Conservation (phyloP, 805 yeast genomes). For the Brettanomyces sp. region DNA sequence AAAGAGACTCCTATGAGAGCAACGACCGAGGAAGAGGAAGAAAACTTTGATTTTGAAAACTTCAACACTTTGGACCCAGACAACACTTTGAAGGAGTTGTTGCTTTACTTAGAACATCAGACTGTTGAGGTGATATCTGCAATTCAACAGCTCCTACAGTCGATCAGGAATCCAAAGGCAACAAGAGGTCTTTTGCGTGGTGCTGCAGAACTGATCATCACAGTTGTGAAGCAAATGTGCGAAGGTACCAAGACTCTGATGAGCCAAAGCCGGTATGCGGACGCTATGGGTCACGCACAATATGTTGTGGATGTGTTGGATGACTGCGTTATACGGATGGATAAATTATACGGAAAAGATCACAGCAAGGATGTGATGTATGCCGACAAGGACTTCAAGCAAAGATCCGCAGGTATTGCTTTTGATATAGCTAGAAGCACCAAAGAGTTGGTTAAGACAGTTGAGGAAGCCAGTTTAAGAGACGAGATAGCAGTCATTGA, state of each 20-base stretch:
- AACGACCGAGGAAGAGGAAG: slow-evolving; percentile 12
- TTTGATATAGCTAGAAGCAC: slow-evolving; percentile 96
- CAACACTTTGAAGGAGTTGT: slow-evolving; percentile 74
- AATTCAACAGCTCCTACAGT: slow-evolving; percentile 69
- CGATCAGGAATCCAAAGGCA: slow-evolving; percentile 69
- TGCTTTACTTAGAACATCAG: slow-evolving; percentile 84
- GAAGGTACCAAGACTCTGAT: slow-evolving; percentile 81
- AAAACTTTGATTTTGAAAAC: slow-evolving; percentile 53
- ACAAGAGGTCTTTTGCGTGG: slow-evolving; percentile 65
- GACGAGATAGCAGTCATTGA: slow-evolving; percentile 79
- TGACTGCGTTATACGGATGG: slow-evolving; percentile 82
- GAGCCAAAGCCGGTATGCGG: slow-evolving; percentile 79
- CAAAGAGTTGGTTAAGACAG: slow-evolving; percentile 90
- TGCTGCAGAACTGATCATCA: slow-evolving; percentile 68
- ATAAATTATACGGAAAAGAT: slow-evolving; percentile 43
- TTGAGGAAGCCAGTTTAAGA: slow-evolving; percentile 85
- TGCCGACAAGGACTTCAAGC: slow-evolving; percentile 86
- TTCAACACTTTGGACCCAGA: slow-evolving; percentile 84
- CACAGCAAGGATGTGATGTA: slow-evolving; percentile 40
- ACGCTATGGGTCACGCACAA: slow-evolving; percentile 79
- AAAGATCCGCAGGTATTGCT: slow-evolving; percentile 90
- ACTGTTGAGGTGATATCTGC: slow-evolving; percentile 87
- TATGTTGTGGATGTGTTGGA: slow-evolving; percentile 84
- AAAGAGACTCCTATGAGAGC: slow-evolving; percentile 4
- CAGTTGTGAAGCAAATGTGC: slow-evolving; percentile 77